Evolutionary conservation across 1,139 yeast species (phyloP), one percentile per base, ranked within the genome.

Genomic region (Blastobotrys serpentis): DNA sequence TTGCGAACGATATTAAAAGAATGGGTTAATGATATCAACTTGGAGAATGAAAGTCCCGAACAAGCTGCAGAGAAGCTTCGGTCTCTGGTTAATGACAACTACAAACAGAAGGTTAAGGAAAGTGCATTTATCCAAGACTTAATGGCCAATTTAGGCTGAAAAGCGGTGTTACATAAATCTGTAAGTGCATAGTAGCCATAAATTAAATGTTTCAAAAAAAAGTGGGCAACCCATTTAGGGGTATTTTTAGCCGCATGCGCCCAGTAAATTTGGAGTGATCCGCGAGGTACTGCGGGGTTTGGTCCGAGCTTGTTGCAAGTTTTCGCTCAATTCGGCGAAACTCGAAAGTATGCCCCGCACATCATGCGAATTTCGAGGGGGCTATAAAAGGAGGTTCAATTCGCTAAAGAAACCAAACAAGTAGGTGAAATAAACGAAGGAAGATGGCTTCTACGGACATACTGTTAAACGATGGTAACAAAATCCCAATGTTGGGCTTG

Each of bases 21-120:
- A 44, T 88, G 96, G 96, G 81, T 73, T 47, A 38, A 62, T 1
- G 65, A 67, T 11, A 78, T 84, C 34, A 77, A 72, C 36, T 69
- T 71, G 32, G 72, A 70, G 2, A 52, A 55, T 4, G 64, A 72
- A 25, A 62, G 66, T 14, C 61, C 72, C 41, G 61, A 69, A 44
- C 75, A 69, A 37, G 74, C 79, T 4, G 62, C 76, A 14, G 57
- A 52, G 5, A 69, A 68, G 47, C 67, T 81, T 45, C 70, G 69
- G 51, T 63, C 60, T 3, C 58, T 79, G 48, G 52, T 58, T 10
- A 43, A 46, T n/a, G 56, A 44, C 4, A 46, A 40, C 11, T 51
- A 49, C 40, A 47, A 52, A 18, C 47, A 38, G 3, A 46, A 52
- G 22, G 38, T 58, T 13, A 49, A 41, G 3, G 18, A 46, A 2